These are phyloP conservation scores for Aquilaria agallochum DNA, from an alignment of 441 rosid genomes.

Conservation along the genomic window DNA sequence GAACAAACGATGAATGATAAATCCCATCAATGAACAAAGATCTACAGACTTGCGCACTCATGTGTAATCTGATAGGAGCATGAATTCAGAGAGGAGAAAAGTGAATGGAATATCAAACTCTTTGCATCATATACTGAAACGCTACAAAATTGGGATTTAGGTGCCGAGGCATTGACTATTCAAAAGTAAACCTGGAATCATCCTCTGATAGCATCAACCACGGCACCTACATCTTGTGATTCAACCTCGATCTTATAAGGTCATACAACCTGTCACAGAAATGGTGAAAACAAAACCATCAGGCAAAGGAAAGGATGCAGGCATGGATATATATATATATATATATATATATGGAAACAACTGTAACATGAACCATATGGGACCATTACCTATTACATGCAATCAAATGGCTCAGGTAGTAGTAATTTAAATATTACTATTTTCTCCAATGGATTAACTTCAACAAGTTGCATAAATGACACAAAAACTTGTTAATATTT, in stretches of 20 bases:
- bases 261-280: slow-evolving; percentile 52
- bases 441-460: too few species aligned
- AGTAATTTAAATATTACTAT: too few species aligned
- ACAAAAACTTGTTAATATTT: too few species aligned
- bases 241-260: slow-evolving; percentile 19
- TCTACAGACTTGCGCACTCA: slow-evolving; percentile 15
- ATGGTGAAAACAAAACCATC: neutral
- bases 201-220: slow-evolving; percentile 24
- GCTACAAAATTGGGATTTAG: slow-evolving; percentile 41
- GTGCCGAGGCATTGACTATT: slow-evolving; percentile 20
- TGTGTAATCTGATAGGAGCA: slow-evolving; percentile 38
- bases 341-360: neutral
- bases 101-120: slow-evolving; percentile 20
- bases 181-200: slow-evolving; percentile 32
- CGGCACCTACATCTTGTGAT: slow-evolving; percentile 12
- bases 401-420: neutral
- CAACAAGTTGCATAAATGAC: too few species aligned
- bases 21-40: too few species aligned
- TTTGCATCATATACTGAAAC: slow-evolving; percentile 28
- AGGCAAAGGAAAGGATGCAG: neutral
- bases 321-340: neutral
- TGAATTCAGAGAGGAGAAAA: slow-evolving; percentile 11
- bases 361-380: neutral
- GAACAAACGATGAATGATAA: too few species aligned
- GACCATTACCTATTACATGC: neutral